Percentiles rank a stretch among this genome's conserved stretches.
These are phyloP conservation scores for Solanum chilense DNA, from an alignment of 257 asterid genomes.

Conservation along the genomic window DNA sequence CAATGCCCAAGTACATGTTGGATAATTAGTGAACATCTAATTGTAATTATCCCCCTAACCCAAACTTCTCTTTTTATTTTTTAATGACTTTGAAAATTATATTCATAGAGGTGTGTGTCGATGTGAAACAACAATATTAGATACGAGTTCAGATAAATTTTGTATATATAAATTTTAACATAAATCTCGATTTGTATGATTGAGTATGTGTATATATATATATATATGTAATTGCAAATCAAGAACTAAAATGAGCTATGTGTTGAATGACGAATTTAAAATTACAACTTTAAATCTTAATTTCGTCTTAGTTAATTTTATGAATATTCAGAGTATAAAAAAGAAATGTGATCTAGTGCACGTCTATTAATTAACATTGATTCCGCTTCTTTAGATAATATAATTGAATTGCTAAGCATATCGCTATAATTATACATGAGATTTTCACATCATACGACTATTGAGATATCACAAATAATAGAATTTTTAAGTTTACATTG, in stretches of 20 bases:
- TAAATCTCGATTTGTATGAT: neutral
- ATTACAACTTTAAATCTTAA: neutral
- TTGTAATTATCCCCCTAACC: neutral
- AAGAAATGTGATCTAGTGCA: too few relatives aligned
- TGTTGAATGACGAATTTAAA: neutral
- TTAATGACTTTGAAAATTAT: neutral
- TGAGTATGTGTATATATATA: neutral
- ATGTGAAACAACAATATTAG: neutral
- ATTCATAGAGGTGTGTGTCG: neutral
- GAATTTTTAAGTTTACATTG: neutral
- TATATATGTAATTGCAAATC: neutral
- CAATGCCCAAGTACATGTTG: neutral
- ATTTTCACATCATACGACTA: too few relatives aligned
- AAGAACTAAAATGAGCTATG: neutral
- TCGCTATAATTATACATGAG: too few relatives aligned
- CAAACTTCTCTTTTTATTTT: neutral
- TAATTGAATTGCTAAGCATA: accelerated
- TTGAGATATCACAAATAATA: neutral
- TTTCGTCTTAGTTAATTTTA: too few relatives aligned
- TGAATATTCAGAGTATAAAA: too few relatives aligned
- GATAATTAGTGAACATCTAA: neutral
- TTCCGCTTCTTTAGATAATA: too few relatives aligned
- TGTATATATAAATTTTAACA: neutral
- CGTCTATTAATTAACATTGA: too few relatives aligned
- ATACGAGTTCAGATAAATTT: neutral